These are phyloP conservation scores for Neopestalotiopsis rosae DNA, from an alignment of 2,329 filamentous ascomycete genomes.

Conservation along the genomic window DNA sequence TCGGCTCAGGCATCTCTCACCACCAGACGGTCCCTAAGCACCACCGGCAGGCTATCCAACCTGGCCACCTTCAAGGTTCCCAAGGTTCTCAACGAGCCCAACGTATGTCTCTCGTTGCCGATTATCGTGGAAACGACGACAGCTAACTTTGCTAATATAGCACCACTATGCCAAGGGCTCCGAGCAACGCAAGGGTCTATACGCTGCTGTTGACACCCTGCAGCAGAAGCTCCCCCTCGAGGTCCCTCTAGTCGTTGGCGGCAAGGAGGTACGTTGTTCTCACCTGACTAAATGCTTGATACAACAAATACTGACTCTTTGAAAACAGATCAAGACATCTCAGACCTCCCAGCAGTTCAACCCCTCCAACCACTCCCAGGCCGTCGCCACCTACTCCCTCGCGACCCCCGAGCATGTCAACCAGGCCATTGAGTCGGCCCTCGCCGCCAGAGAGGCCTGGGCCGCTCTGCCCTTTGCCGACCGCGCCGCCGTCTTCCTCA, in stretches of 20 bases:
- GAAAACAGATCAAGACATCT: slow-evolving; percentile 66
- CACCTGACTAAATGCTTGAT: too few species aligned
- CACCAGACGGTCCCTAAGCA: slow-evolving; percentile 29
- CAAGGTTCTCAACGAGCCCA: slow-evolving; percentile 90
- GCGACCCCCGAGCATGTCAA: slow-evolving; percentile 79
- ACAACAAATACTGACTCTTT: background rate
- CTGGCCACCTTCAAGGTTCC: slow-evolving; percentile 89
- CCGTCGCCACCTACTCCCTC: slow-evolving; percentile 84
- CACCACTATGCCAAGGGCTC: slow-evolving; percentile 90
- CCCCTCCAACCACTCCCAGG: slow-evolving; percentile 78
- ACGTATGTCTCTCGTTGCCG: slow-evolving; percentile 63
- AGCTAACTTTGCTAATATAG: slow-evolving; percentile 49
- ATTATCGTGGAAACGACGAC: too few species aligned
- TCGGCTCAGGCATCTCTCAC: slow-evolving; percentile 23
- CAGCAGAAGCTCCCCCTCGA: slow-evolving; percentile 74
- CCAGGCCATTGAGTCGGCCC: slow-evolving; percentile 80
- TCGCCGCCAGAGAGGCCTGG: slow-evolving; percentile 87
- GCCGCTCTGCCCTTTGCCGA: slow-evolving; percentile 87
- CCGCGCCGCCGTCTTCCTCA: slow-evolving; percentile 90
- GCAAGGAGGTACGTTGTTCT: slow-evolving; percentile 63
- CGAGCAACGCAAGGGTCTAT: slow-evolving; percentile 76
- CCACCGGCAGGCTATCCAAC: slow-evolving; percentile 52
- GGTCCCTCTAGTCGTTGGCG: slow-evolving; percentile 83
- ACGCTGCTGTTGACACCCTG: slow-evolving; percentile 72
- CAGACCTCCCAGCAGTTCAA: slow-evolving; percentile 75